Evolutionary conservation across 305 asterid species (phyloP).

Genomic region (Plantago lanceolata): DNA sequence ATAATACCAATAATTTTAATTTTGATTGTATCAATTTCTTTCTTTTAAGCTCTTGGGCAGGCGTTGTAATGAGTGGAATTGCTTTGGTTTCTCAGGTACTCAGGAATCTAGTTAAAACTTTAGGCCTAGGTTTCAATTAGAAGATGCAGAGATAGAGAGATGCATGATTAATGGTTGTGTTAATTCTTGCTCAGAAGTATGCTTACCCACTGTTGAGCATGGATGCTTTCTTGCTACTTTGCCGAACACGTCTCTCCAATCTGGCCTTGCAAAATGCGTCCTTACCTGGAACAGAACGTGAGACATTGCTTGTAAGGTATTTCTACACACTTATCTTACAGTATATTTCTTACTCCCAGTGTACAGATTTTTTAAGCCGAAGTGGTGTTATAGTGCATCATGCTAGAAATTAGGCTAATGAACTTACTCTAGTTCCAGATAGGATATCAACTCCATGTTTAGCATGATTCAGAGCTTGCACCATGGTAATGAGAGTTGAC

Average conservation of each 20-base stretch:
- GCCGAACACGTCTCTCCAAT: constrained; percentile 79
- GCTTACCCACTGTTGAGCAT: constrained; percentile 69
- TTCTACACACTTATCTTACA: not conserved
- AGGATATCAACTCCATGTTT: constrained; percentile 93
- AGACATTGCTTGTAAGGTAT: constrained; percentile 1
- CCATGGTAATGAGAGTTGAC: constrained; percentile 92
- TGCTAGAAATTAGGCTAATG: constrained; percentile 12
- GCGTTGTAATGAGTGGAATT: too few species aligned
- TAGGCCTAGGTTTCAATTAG: not conserved
- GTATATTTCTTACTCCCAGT: constrained; percentile 4
- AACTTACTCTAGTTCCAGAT: constrained; percentile 80
- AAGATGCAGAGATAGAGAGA: constrained; percentile 7
- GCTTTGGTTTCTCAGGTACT: too few species aligned
- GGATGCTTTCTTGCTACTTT: constrained; percentile 81
- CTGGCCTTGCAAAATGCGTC: constrained; percentile 93
- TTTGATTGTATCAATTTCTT: too few species aligned
- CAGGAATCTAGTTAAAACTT: too few species aligned
- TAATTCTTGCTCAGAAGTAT: constrained; percentile 9
- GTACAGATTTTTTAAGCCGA: not conserved
- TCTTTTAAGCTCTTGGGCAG: too few species aligned
- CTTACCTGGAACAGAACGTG: constrained; percentile 51
- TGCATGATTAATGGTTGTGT: not conserved
- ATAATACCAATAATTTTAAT: too few species aligned
- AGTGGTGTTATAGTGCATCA: not conserved
- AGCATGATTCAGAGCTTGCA: constrained; percentile 93